phyloP scores from a whole-genome alignment of 202 grass and related monocot species.

The Carex arenaria region DNA sequence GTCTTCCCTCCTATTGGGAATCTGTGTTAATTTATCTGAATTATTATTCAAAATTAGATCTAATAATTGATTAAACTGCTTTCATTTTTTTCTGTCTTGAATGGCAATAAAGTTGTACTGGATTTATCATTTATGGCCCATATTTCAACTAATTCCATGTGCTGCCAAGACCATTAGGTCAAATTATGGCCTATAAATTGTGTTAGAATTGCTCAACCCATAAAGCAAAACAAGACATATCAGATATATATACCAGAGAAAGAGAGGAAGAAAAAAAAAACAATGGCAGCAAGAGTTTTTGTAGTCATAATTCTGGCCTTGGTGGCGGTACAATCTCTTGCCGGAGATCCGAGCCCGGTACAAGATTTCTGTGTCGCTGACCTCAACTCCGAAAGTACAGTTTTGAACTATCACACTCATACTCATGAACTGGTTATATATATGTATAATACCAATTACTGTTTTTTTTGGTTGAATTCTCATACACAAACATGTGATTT shows the following conservation, averaged over 20 bases:
- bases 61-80: background rate
- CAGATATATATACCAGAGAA: background rate
- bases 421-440: background rate
- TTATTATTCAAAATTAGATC: background rate
- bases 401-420: background rate
- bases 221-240: background rate
- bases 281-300: slow-evolving; percentile 11
- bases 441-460: background rate
- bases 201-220: background rate
- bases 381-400: slow-evolving; percentile 1
- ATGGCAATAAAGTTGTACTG: background rate
- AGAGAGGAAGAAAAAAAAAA: background rate
- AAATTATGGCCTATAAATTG: slow-evolving; percentile 10
- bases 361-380: slow-evolving; percentile 37
- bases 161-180: background rate
- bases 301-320: background rate
- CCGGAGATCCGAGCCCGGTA: slow-evolving; percentile 24
- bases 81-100: background rate
- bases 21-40: background rate
- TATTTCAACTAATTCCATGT: slow-evolving; percentile 15
- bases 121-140: background rate
- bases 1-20: too few relatives aligned
- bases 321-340: slow-evolving; percentile 5
- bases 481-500: background rate
- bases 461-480: background rate